Conservation (phyloP, 2,329 filamentous ascomycete species). For the Diaporthe batatas region DNA sequence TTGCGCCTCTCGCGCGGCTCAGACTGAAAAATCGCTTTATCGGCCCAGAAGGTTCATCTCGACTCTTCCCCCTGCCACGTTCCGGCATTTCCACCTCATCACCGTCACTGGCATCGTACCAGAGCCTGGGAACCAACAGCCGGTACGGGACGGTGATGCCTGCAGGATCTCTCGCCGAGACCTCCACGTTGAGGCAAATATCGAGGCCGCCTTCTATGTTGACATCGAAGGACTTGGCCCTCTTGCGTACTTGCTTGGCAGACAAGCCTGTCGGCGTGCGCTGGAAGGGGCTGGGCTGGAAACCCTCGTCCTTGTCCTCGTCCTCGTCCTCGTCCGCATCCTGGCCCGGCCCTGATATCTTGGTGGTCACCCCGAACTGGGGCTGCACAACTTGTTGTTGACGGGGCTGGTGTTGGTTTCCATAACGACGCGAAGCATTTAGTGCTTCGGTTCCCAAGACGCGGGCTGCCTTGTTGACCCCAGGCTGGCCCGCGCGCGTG, state of each 20-base stretch:
- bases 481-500: slow-evolving; percentile 39
- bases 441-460: slow-evolving; percentile 39
- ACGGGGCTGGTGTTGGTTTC: slow-evolving; percentile 18
- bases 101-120: slow-evolving; percentile 61
- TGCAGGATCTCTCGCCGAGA: slow-evolving; percentile 85
- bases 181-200: slow-evolving; percentile 89
- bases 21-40: slow-evolving; percentile 41
- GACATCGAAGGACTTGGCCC: slow-evolving; percentile 69
- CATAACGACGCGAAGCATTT: slow-evolving; percentile 33
- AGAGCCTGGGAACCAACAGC: slow-evolving; percentile 84
- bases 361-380: slow-evolving; percentile 17
- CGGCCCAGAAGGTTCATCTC: slow-evolving; percentile 2
- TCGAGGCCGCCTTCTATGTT: slow-evolving; percentile 88
- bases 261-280: slow-evolving; percentile 79
- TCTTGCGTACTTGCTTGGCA: slow-evolving; percentile 68
- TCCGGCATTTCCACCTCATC: slow-evolving; percentile 42
- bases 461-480: slow-evolving; percentile 39
- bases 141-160: slow-evolving; percentile 92
- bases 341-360: slow-evolving; percentile 38
- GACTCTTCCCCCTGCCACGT: slow-evolving; percentile 28
- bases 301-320: slow-evolving; percentile 38
- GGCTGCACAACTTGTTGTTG: not conserved
- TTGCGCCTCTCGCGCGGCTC: slow-evolving; percentile 36
- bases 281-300: slow-evolving; percentile 64
- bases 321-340: slow-evolving; percentile 32